These are phyloP conservation scores for Amanita exitialis DNA, from an alignment of 768 basidiomycete species.

Conservation along the genomic window DNA sequence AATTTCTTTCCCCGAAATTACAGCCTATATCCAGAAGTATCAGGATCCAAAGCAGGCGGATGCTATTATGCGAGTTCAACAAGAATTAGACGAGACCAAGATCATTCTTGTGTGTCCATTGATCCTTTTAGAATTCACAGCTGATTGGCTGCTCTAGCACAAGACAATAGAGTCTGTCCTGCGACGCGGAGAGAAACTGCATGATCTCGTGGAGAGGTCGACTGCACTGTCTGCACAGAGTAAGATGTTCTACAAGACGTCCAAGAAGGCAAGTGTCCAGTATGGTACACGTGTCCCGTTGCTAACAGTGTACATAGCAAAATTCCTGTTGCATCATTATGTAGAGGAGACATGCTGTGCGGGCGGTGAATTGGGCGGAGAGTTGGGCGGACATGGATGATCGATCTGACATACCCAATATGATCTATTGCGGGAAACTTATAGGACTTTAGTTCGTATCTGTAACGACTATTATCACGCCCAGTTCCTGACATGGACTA, in stretches of 20 bases:
- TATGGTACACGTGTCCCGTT: neutral
- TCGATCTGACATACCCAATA: neutral
- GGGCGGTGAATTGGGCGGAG: neutral
- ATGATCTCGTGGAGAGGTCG: slow-evolving; percentile 91
- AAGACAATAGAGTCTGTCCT: slow-evolving; percentile 98
- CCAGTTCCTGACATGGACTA: neutral
- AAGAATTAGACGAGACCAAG: slow-evolving; percentile 98
- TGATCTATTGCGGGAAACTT: neutral
- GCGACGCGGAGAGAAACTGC: slow-evolving; percentile 92
- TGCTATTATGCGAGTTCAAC: slow-evolving; percentile 96
- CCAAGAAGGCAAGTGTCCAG: slow-evolving; percentile 72
- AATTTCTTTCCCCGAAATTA: slow-evolving; percentile 70
- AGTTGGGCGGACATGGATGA: neutral
- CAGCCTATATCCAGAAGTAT: slow-evolving; percentile 78
- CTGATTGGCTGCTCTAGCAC: slow-evolving; percentile 46
- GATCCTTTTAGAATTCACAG: neutral
- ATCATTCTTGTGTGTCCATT: slow-evolving; percentile 64
- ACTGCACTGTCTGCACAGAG: slow-evolving; percentile 80
- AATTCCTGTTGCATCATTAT: slow-evolving; percentile 91
- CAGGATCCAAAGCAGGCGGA: slow-evolving; percentile 97
- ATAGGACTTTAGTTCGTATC: neutral
- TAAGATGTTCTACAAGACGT: slow-evolving; percentile 99
- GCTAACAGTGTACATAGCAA: slow-evolving; percentile 47
- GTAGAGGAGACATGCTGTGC: slow-evolving; percentile 23
- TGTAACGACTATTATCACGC: neutral